phyloP scores from a whole-genome alignment of 2,329 filamentous ascomycete species.

The Colletotrichum salicis region DNA sequence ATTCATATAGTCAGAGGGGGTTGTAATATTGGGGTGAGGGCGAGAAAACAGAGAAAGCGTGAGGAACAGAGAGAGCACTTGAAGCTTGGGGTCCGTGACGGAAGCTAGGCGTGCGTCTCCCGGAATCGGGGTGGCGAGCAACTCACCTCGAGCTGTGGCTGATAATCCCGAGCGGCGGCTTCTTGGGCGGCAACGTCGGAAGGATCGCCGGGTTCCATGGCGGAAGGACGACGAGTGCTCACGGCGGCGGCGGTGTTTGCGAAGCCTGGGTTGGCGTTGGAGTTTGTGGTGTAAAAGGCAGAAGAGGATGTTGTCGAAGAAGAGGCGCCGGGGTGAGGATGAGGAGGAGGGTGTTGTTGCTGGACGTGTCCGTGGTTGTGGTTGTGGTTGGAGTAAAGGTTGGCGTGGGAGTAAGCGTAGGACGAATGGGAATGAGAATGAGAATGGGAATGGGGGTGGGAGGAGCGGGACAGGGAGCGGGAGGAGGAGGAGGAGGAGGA shows the following conservation, averaged over 20 bases:
- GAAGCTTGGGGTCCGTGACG: slow-evolving; percentile 2
- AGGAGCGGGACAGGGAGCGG: slow-evolving; percentile 16
- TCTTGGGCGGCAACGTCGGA: slow-evolving; percentile 68
- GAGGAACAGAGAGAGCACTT: not conserved
- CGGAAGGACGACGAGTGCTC: slow-evolving; percentile 39
- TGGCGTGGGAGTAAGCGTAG: slow-evolving; percentile 11
- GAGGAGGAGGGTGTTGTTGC: not conserved
- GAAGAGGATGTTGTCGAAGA: slow-evolving; percentile 26
- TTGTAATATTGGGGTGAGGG: not conserved
- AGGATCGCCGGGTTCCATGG: slow-evolving; percentile 38
- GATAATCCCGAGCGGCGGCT: slow-evolving; percentile 68
- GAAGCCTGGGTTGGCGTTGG: slow-evolving; percentile 12
- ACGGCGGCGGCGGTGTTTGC: slow-evolving; percentile 41
- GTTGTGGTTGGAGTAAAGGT: not conserved
- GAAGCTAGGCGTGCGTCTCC: not conserved
- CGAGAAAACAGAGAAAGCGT: slow-evolving; percentile 23
- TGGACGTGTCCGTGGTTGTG: slow-evolving; percentile 10
- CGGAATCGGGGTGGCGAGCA: not conserved
- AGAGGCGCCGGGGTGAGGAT: not conserved
- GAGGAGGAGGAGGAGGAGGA: slow-evolving; percentile 13
- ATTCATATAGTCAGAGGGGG: too few species aligned
- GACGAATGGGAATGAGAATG: slow-evolving; percentile 30
- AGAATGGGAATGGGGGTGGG: slow-evolving; percentile 26
- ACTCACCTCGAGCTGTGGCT: slow-evolving; percentile 66
- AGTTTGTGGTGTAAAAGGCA: slow-evolving; percentile 30